phyloP scores from a whole-genome alignment of 2,329 filamentous ascomycete species.

The Claviceps pusilla region DNA sequence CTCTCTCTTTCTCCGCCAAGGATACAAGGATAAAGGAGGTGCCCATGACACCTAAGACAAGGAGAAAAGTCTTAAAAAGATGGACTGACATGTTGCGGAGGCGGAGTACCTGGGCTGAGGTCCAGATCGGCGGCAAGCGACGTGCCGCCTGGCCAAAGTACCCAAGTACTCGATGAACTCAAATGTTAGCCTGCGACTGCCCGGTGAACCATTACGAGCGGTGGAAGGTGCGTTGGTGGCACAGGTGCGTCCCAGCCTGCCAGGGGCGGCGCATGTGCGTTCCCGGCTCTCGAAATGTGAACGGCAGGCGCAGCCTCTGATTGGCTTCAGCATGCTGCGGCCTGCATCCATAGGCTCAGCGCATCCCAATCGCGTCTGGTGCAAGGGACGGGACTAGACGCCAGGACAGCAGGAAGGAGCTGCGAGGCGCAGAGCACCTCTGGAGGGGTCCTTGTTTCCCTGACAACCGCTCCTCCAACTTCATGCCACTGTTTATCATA shows the following conservation, averaged over 20 bases:
- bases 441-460: constrained; percentile 1
- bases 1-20: neutral
- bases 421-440: neutral
- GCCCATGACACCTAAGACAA: too few relatives aligned
- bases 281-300: neutral
- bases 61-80: too few relatives aligned
- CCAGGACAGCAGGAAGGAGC: neutral
- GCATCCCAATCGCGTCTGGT: neutral
- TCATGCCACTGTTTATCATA: constrained; percentile 3
- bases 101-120: too few relatives aligned
- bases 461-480: neutral
- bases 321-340: neutral
- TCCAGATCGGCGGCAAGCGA: neutral
- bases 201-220: neutral
- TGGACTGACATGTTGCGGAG: too few relatives aligned
- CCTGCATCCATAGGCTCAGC: neutral
- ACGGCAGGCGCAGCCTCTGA: neutral
- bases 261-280: neutral
- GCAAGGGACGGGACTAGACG: neutral
- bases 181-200: neutral
- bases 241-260: neutral
- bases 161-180: neutral
- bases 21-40: neutral
- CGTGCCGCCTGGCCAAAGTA: neutral
- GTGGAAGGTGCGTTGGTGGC: neutral